Evolutionary conservation across 202 grass and related monocot genomes (phyloP), one percentile per base, ranked within the genome.

Genomic region (Zizania palustris): DNA sequence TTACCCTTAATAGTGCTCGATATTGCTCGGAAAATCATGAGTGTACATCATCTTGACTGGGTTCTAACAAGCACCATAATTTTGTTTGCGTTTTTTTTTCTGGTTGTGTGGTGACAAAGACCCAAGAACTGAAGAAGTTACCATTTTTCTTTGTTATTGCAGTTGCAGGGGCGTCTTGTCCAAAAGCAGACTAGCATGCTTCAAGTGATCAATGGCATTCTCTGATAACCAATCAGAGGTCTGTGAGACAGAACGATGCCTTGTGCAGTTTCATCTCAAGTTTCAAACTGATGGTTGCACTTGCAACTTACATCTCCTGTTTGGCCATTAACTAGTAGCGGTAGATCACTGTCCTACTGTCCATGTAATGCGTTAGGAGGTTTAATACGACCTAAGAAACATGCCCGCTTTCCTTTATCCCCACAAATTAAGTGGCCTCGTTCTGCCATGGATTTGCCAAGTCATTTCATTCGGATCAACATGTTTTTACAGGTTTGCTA

Each of bases 141-240:
- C 28, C 28, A 28, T 0, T 51, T 36, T 57, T 21, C 19, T n/a
- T 54, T 13, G 48, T 18, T 49, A 39, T 74, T 72, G 50, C 66
- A 84, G 77, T 49, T 87, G 85, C 79, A 90, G 82, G 60, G 81
- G 69, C 33, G 65, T 74, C 54, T 43, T 91, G 45, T 83, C 72
- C 59, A 77, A 45, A 60, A 90, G 88, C 56, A 85, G 62, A 63
- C 66, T 93, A 54, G 56, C 36, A 54, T 93, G 91, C 81, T 85
- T 93, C 69, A 90, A 93, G 38, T 88, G 82, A 85, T 63, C 16
- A 84, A 80, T 68, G 46, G 13, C 15, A 10, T 57, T 41, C 48
- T 11, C 14, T 35, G 33, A 76, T 37, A 9, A 81, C 45, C 38
- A 9, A 81, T 55, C 38, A 65, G 11, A 63, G 64, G 38, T 19